Evolutionary conservation across 1,139 yeast genomes (phyloP).

Genomic region (Waltiozyma sp.): DNA sequence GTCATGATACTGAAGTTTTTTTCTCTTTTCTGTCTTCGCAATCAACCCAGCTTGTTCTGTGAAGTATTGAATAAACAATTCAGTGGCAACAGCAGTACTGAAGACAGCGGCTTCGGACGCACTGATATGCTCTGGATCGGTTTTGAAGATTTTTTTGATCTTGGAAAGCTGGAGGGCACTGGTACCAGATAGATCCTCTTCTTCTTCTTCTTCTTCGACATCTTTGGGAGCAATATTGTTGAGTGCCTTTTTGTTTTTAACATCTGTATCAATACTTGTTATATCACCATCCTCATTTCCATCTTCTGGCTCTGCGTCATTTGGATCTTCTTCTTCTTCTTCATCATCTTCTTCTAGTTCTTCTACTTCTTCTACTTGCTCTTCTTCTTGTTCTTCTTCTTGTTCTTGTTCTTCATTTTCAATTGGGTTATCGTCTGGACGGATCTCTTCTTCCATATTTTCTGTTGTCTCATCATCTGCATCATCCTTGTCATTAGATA

Average conservation of each 20-base stretch:
- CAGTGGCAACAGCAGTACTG: constrained; percentile 81
- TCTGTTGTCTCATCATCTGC: constrained; percentile 1
- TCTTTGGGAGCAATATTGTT: background rate
- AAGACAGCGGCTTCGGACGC: constrained; percentile 74
- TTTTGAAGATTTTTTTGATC: constrained; percentile 71
- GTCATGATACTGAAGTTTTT: constrained; percentile 64
- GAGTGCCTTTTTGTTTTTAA: no score
- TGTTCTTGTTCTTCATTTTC: constrained; percentile 3
- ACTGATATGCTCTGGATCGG: constrained; percentile 73
- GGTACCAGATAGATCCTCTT: constrained; percentile 15
- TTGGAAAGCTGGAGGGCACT: constrained; percentile 59
- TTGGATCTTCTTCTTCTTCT: constrained; percentile 4
- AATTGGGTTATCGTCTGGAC: background rate
- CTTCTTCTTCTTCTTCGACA: constrained; percentile 4
- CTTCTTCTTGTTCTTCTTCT: constrained; percentile 4
- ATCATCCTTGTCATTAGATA: constrained; percentile 1
- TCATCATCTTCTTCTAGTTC: constrained; percentile 2
- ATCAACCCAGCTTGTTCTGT: constrained; percentile 69
- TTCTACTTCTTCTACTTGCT: constrained; percentile 2
- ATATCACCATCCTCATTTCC: constrained; percentile 1
- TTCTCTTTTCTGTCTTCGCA: constrained; percentile 60
- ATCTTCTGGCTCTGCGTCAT: constrained; percentile 3
- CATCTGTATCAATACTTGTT: background rate
- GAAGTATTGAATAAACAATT: constrained; percentile 67
- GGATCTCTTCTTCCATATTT: background rate